These are phyloP conservation scores for Nemania abortiva DNA, from an alignment of 2,329 filamentous ascomycete species.

Conservation along the genomic window DNA sequence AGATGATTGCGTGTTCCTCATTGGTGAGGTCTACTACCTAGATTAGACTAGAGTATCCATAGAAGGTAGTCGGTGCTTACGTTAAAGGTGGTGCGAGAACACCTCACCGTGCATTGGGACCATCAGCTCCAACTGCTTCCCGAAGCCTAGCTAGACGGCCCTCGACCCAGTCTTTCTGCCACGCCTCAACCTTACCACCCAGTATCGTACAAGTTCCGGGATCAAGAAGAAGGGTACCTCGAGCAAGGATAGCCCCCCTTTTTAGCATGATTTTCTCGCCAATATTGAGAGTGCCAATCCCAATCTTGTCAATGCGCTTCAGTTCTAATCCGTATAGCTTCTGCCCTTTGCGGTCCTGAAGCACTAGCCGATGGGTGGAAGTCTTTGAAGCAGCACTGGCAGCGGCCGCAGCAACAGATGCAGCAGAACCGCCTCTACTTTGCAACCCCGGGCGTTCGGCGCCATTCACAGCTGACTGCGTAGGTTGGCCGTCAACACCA, in stretches of 20 bases:
- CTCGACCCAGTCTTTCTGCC: conserved; percentile 83
- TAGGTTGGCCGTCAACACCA: conserved; percentile 52
- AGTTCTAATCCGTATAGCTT: conserved; percentile 81
- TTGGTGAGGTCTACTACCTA: conserved; percentile 12
- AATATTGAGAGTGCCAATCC: conserved; percentile 74
- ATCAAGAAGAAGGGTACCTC: conserved; percentile 84
- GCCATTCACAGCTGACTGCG: conserved; percentile 34
- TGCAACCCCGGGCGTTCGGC: conserved; percentile 28
- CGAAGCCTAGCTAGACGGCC: conserved; percentile 77
- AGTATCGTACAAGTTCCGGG: conserved; percentile 75
- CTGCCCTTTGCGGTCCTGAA: conserved; percentile 82
- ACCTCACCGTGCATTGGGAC: conserved; percentile 28
- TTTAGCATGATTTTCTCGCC: conserved; percentile 85
- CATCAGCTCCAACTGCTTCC: conserved; percentile 63
- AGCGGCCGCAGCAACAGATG: conserved; percentile 36
- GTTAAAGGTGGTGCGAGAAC: neutral
- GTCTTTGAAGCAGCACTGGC: conserved; percentile 52
- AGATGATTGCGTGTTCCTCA: conserved; percentile 2
- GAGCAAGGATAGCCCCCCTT: conserved; percentile 72
- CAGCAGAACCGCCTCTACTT: conserved; percentile 28
- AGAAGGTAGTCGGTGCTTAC: neutral
- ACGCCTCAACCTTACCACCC: conserved; percentile 87
- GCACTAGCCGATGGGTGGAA: conserved; percentile 80
- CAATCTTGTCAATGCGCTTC: conserved; percentile 72
- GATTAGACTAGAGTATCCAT: conserved; percentile 9